Evolutionary conservation across 129 eudicot genomes (phyloP).

Genomic region (Tagetes erecta): DNA sequence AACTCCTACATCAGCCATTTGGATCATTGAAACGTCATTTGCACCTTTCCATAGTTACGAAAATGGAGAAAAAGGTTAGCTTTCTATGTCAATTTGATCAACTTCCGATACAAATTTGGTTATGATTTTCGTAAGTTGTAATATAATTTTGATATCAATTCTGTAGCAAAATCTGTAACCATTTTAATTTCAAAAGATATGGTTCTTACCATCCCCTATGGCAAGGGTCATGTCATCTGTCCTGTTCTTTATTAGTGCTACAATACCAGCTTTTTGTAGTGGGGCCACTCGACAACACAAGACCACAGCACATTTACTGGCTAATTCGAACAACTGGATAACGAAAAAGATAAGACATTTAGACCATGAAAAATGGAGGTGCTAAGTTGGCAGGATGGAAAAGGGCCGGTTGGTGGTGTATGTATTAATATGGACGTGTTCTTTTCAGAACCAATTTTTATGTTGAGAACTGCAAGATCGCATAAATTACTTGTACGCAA

Average conservation of each 20-base stretch:
- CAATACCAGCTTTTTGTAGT: conserved; percentile 95
- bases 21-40: conserved; percentile 99
- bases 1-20: conserved; percentile 98
- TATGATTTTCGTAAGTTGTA: neutral
- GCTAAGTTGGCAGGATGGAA: neutral
- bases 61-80: neutral
- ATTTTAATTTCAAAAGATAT: conserved; percentile 4
- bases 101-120: neutral
- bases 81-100: neutral
- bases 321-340: conserved; percentile 67
- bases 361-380: neutral
- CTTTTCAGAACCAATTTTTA: too few species aligned
- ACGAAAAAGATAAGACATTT: neutral
- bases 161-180: neutral
- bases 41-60: conserved; percentile 55
- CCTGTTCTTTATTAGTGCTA: conserved; percentile 81
- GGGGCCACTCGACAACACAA: conserved; percentile 98
- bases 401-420: too few species aligned
- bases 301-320: conserved; percentile 76
- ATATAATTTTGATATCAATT: neutral
- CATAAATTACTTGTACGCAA: too few species aligned
- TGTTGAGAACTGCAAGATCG: too few species aligned
- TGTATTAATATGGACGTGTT: too few species aligned
- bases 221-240: conserved; percentile 96
- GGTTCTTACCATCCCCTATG: conserved; percentile 84